Evolutionary conservation across 306 rosid species (phyloP).

Genomic region (Gynostemma pentaphyllum): DNA sequence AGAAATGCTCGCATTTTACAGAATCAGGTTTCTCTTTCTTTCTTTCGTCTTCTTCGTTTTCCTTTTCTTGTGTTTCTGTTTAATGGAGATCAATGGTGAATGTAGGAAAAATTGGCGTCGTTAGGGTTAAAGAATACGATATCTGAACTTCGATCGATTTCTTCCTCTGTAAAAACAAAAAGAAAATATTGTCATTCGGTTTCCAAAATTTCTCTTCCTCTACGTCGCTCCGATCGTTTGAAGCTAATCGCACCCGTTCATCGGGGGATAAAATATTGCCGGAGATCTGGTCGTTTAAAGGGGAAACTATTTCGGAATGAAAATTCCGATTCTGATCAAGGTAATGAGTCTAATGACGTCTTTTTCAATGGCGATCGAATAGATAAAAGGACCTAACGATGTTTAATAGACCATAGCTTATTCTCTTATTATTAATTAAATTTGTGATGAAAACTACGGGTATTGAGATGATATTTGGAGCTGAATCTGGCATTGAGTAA

Average conservation of each 20-base stretch:
- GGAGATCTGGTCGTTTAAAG: background rate
- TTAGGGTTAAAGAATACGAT: constrained; percentile 31
- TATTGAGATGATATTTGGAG: too few relatives aligned
- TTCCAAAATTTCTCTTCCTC: constrained; percentile 17
- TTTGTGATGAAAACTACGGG: too few relatives aligned
- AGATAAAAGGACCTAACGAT: too few relatives aligned
- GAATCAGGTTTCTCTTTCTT: constrained; percentile 34
- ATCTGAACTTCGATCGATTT: constrained; percentile 30
- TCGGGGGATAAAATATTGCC: background rate
- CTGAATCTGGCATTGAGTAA: too few relatives aligned
- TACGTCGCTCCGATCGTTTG: constrained; percentile 51
- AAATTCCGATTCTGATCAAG: background rate
- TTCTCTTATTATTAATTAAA: too few relatives aligned
- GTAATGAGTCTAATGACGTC: too few relatives aligned
- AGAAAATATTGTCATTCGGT: constrained; percentile 10
- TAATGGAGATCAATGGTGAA: background rate
- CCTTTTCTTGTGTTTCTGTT: background rate
- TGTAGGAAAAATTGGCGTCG: constrained; percentile 43
- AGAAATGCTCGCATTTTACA: constrained; percentile 49
- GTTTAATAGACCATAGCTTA: too few relatives aligned
- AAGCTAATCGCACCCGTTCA: constrained; percentile 4
- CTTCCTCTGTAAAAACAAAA: constrained; percentile 4
- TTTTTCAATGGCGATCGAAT: too few relatives aligned
- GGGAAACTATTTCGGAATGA: background rate
- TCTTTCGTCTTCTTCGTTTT: background rate